A percentile compares a stretch with the other conserved stretches of the same genome.
phyloP scores from a whole-genome alignment of 2,329 filamentous ascomycete genomes.

The Botrytis elliptica region DNA sequence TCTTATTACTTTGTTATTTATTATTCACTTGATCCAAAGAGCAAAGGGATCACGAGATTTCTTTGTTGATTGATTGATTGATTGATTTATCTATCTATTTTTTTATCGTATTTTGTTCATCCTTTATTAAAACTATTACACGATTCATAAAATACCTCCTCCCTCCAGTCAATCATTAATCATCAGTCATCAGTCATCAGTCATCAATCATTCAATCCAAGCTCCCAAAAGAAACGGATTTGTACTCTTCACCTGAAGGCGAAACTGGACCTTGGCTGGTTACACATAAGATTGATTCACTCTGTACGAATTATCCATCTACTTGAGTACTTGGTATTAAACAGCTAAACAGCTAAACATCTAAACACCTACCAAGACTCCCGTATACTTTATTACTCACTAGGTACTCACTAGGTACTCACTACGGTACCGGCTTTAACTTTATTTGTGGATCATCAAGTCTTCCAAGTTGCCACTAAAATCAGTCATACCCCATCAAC shows the following conservation, averaged over 20 bases:
- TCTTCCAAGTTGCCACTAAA: constrained; percentile 16
- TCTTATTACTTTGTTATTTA: not conserved
- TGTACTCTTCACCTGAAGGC: not conserved
- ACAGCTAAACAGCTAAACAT: not conserved
- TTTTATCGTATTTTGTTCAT: not conserved
- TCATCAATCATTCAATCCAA: not conserved
- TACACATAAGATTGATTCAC: not conserved
- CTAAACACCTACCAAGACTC: no score
- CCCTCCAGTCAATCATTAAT: not conserved
- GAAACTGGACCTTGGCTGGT: not conserved
- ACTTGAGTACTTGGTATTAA: not conserved
- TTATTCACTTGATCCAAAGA: not conserved
- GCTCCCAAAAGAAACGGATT: not conserved
- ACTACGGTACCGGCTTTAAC: not conserved
- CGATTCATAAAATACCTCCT: no score
- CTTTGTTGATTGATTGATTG: not conserved
- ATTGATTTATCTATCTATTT: not conserved
- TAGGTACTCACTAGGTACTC: no score
- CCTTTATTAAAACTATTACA: no score
- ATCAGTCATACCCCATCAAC: constrained; percentile 19
- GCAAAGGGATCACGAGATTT: not conserved
- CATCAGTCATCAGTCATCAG: not conserved
- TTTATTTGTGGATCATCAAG: constrained; percentile 4
- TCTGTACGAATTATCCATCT: not conserved
- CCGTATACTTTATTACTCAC: not conserved